These are phyloP conservation scores for Colletotrichum sojae DNA, from an alignment of 2,329 filamentous ascomycete genomes.

Conservation along the genomic window DNA sequence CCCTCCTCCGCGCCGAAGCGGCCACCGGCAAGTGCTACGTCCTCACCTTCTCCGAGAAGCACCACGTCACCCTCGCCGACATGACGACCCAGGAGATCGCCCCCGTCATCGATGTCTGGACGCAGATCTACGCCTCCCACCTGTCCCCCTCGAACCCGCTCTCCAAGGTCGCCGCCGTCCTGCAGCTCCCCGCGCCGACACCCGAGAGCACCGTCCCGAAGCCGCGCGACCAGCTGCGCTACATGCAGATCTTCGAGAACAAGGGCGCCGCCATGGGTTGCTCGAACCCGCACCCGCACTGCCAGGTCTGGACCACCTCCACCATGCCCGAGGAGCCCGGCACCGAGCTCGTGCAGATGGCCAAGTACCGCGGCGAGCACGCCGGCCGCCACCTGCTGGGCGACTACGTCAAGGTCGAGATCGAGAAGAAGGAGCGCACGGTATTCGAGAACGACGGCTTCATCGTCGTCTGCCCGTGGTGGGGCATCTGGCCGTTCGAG, in stretches of 20 bases:
- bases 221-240: conserved; percentile 85
- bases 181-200: conserved; percentile 56
- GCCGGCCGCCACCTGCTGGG: conserved; percentile 81
- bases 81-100: conserved; percentile 83
- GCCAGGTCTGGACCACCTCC: conserved; percentile 96
- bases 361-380: conserved; percentile 82
- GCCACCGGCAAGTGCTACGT: conserved; percentile 98
- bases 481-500: conserved; percentile 98
- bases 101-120: conserved; percentile 91
- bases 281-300: conserved; percentile 97
- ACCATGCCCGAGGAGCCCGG: conserved; percentile 90
- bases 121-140: conserved; percentile 87
- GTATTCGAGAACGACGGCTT: conserved; percentile 91
- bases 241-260: conserved; percentile 99
- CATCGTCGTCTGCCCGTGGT: conserved; percentile 94
- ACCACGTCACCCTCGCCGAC: conserved; percentile 94
- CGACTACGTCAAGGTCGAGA: conserved; percentile 89
- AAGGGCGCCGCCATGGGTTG: conserved; percentile 98
- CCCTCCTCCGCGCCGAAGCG: conserved; percentile 84
- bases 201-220: conserved; percentile 56
- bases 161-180: conserved; percentile 54
- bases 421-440: conserved; percentile 84
- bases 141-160: conserved; percentile 80
- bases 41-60: conserved; percentile 90
- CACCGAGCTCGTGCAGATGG: conserved; percentile 83